A percentile compares a stretch with the other conserved stretches of the same genome.
Conservation (phyloP, 1,284 basidiomycete genomes). For the Boletus holoroseus region DNA sequence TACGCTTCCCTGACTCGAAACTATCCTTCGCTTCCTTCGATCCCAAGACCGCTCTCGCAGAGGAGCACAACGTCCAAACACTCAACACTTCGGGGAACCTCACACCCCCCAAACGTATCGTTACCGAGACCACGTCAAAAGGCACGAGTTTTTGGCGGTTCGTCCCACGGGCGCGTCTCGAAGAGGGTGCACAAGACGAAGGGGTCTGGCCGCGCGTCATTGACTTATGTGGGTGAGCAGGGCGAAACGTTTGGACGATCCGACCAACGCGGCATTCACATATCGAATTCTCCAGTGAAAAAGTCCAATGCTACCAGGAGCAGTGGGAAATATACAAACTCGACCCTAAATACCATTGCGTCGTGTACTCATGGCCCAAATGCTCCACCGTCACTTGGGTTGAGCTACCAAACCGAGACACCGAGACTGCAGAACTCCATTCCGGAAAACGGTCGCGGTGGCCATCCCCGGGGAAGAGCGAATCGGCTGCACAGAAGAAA, state of each 20-base stretch:
- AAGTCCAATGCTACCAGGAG: conserved; percentile 53
- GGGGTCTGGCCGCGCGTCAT: conserved; percentile 64
- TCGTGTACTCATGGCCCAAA: conserved; percentile 44
- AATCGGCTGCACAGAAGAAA: conserved; percentile 24
- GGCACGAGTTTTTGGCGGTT: conserved; percentile 63
- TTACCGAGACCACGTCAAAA: conserved; percentile 55
- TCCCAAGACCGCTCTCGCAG: conserved; percentile 53
- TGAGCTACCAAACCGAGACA: conserved; percentile 13
- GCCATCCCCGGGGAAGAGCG: conserved; percentile 20
- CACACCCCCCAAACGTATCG: conserved; percentile 59
- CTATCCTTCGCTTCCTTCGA: conserved; percentile 66
- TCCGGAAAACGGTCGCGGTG: conserved; percentile 33
- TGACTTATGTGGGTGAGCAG: conserved; percentile 60
- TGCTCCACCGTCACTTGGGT: conserved; percentile 39
- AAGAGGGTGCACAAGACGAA: conserved; percentile 54
- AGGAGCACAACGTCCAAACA: conserved; percentile 34
- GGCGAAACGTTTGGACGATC: conserved; percentile 2
- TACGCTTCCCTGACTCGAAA: conserved; percentile 48
- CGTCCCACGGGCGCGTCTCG: conserved; percentile 59
- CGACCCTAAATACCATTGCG: conserved; percentile 62
- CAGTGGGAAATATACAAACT: conserved; percentile 82
- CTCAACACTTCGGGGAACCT: conserved; percentile 44
- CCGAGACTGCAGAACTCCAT: conserved; percentile 11
- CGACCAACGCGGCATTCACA: conserved; percentile 10
- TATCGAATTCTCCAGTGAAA: conserved; percentile 37